Evolutionary conservation across 306 rosid species (phyloP).

Genomic region (Prunus salicina): DNA sequence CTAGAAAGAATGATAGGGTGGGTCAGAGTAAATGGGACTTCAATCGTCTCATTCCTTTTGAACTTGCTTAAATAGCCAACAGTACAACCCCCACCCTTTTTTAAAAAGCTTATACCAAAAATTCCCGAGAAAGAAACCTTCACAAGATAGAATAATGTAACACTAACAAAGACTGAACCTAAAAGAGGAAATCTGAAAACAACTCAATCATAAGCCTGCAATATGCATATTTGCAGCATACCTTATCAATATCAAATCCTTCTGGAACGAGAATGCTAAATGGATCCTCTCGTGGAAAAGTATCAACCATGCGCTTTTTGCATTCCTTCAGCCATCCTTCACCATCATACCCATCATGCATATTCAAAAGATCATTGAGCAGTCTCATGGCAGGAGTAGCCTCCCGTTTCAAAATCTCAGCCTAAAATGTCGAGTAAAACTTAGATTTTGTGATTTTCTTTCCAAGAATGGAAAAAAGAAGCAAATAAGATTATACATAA

Average conservation of each 20-base stretch:
- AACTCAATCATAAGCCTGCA: conserved; percentile 2
- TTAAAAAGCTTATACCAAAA: no score
- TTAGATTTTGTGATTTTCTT: neutral
- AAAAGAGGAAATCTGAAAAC: neutral
- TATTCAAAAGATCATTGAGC: conserved; percentile 80
- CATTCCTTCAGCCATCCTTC: conserved; percentile 80
- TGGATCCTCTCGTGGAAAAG: conserved; percentile 92
- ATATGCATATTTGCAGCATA: conserved; percentile 20
- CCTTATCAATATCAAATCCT: conserved; percentile 88
- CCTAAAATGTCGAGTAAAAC: conserved; percentile 36
- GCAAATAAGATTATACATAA: neutral
- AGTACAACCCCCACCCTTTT: no score
- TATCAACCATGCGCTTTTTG: conserved; percentile 59
- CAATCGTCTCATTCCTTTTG: no score
- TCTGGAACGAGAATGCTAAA: conserved; percentile 85
- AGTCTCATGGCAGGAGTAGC: conserved; percentile 91
- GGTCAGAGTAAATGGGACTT: neutral
- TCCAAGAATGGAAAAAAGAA: neutral
- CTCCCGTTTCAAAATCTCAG: conserved; percentile 85
- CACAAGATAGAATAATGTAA: no score
- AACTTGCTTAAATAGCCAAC: no score
- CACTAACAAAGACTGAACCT: neutral
- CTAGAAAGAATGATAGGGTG: no score
- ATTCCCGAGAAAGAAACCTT: neutral
- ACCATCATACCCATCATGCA: conserved; percentile 72